Base-by-base conservation (phyloP, 768 basidiomycete species). In the Cyathus striatus region DNA sequence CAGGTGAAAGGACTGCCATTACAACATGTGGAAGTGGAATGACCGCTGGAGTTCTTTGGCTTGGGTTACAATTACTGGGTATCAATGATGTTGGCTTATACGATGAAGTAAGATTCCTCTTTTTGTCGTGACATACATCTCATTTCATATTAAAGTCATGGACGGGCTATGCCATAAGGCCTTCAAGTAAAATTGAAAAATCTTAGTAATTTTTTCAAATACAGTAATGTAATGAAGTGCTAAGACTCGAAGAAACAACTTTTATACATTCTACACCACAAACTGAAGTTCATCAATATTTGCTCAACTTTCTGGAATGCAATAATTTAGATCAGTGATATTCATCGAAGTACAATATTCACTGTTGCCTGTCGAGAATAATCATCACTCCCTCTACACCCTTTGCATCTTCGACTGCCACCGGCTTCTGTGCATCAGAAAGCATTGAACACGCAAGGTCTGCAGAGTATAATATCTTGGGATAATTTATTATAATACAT, bases 11-110 rank as follows among this genome's bases (percentile, higher is more conserved):
- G 40, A 57, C 69, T 17, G 78, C 94, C 23, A 75, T 83, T 4
- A 79, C 86, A 10, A 86, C 75, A 45, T 99, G 95, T 66, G 95
- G 95, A 40, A 95, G 90, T 57, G 95, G 95, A 34, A 97, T 99
- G 95, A 96, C 94, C n/a, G 95, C 95, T 9, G 90, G 79, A 3
- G 71, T 97, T 12, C 71, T 97, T 5, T 97, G 96, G 94, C 72
- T 97, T 45, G 93, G 90, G n/a, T 69, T 96, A 48, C 79, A 86
- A 59, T 54, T 86, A 26, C 53, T 92, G 36, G 82, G 80, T 12
- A 76, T 78, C 4, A 61, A 75, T 41, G 66, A 69, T 18, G 67
- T 86, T 30, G 77, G 76, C n/a, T 61, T 98, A 9, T 99, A 98
- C 56, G 96, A 99, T 52, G 96, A 99, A 79, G 93, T 95, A 57